phyloP scores from a whole-genome alignment of 768 basidiomycete genomes.

The Leucocoprinus leucothites region DNA sequence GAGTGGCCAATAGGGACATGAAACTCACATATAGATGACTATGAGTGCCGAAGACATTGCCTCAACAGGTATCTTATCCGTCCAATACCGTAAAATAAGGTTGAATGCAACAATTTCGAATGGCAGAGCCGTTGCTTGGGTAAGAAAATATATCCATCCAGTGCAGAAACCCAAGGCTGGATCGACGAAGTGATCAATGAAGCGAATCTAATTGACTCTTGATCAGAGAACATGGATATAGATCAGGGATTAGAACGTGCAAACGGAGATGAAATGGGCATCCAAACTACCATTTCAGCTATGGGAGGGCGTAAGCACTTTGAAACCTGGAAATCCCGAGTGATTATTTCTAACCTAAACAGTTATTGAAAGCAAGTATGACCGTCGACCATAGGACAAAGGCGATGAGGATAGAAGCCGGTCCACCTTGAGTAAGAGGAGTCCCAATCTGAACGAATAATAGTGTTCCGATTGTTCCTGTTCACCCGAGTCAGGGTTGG shows the following conservation, averaged over 20 bases:
- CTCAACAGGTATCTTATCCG: slow-evolving; percentile 43
- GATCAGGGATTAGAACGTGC: slow-evolving; percentile 28
- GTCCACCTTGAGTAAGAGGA: slow-evolving; percentile 58
- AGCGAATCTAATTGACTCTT: slow-evolving; percentile 44
- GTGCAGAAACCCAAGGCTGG: slow-evolving; percentile 54
- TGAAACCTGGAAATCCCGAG: slow-evolving; percentile 12
- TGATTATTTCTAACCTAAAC: slow-evolving; percentile 34
- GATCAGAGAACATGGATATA: background rate
- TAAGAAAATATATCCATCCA: slow-evolving; percentile 57
- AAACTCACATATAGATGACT: slow-evolving; percentile 35
- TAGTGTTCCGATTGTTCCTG: slow-evolving; percentile 72
- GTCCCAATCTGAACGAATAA: slow-evolving; percentile 71
- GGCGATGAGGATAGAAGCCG: slow-evolving; percentile 47
- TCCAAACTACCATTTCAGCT: slow-evolving; percentile 81
- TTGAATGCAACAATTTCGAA: slow-evolving; percentile 57
- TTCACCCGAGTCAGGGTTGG: background rate
- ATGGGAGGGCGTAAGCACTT: background rate
- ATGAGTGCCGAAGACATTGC: slow-evolving; percentile 42
- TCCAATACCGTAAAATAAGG: slow-evolving; percentile 51
- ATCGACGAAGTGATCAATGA: slow-evolving; percentile 54
- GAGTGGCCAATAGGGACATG: background rate
- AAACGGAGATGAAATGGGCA: slow-evolving; percentile 76
- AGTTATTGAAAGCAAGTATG: slow-evolving; percentile 46
- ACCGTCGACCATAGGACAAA: slow-evolving; percentile 47
- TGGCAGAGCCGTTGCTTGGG: slow-evolving; percentile 38